Evolutionary conservation across 2,329 filamentous ascomycete species (phyloP).

Genomic region (Fusarium oligoseptatum): DNA sequence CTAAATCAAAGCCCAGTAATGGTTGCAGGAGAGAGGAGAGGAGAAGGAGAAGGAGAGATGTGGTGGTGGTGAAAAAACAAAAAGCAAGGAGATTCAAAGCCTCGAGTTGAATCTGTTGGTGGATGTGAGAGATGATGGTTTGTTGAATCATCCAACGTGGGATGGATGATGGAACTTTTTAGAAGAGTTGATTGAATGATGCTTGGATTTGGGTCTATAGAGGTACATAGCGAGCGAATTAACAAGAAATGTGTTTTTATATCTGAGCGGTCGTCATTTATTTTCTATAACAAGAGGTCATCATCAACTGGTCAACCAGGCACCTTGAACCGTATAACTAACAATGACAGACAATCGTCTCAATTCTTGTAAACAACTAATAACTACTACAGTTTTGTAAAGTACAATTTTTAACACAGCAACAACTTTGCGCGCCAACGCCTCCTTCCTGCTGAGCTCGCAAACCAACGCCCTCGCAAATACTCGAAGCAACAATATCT

Average conservation of each 20-base stretch:
- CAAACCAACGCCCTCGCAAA: conserved; percentile 25
- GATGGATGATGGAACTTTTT: conserved; percentile 19
- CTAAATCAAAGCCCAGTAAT: conserved; percentile 25
- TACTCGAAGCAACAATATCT: conserved; percentile 31
- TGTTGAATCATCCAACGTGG: conserved; percentile 1
- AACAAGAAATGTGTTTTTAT: conserved; percentile 31
- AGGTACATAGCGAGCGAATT: conserved; percentile 44
- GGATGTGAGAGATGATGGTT: conserved; percentile 1
- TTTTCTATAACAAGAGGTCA: neutral
- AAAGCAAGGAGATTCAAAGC: neutral
- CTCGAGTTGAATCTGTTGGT: conserved; percentile 6
- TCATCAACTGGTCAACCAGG: neutral
- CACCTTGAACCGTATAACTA: neutral
- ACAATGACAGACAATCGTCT: neutral
- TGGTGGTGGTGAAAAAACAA: neutral
- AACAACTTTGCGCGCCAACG: conserved; percentile 7
- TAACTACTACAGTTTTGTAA: conserved; percentile 25
- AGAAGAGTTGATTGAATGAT: conserved; percentile 31
- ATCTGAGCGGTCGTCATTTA: neutral
- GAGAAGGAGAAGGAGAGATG: conserved; percentile 2
- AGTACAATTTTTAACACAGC: conserved; percentile 26
- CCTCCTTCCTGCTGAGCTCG: conserved; percentile 14
- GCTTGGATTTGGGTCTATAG: conserved; percentile 34
- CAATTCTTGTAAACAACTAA: conserved; percentile 25
- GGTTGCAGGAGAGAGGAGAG: neutral